phyloP scores from a whole-genome alignment of 257 asterid genomes.

The Euphrasia confusa region DNA sequence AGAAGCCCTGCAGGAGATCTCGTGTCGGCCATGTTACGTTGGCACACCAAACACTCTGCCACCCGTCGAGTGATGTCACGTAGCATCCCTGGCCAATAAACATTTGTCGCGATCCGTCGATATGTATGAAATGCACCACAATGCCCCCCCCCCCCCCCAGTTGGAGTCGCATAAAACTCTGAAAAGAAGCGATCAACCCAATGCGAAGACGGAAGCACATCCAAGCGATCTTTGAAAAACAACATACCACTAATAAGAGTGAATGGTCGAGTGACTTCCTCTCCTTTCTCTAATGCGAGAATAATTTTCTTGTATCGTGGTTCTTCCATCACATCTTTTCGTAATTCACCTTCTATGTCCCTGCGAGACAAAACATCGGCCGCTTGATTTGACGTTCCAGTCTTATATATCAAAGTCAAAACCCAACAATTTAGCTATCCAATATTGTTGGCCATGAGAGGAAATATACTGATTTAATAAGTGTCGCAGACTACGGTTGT shows the following conservation, averaged over 20 bases:
- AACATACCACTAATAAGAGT: not conserved
- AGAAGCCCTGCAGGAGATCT: not conserved
- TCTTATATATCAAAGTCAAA: not conserved
- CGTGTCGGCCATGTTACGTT: too few species aligned
- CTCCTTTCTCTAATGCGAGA: too few species aligned
- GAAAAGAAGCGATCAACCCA: not conserved
- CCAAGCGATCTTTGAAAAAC: not conserved
- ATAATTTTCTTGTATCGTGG: not conserved
- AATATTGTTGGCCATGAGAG: not conserved
- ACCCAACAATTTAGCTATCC: not conserved
- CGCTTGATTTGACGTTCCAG: not conserved
- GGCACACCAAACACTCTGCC: too few species aligned
- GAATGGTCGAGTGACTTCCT: too few species aligned
- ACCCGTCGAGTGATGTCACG: too few species aligned
- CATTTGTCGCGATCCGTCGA: not conserved
- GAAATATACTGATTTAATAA: not conserved
- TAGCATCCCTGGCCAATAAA: too few species aligned
- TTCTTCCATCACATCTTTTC: not conserved
- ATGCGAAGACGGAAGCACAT: not conserved
- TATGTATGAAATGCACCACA: not conserved
- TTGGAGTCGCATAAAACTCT: not conserved
- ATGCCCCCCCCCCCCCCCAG: too few species aligned
- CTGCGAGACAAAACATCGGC: not conserved
- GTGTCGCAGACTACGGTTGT: not conserved
- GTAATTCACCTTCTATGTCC: too few species aligned